These are phyloP conservation scores for Cutaneotrichosporon mucoides DNA, from an alignment of 1,284 basidiomycete species.

Conservation along the genomic window DNA sequence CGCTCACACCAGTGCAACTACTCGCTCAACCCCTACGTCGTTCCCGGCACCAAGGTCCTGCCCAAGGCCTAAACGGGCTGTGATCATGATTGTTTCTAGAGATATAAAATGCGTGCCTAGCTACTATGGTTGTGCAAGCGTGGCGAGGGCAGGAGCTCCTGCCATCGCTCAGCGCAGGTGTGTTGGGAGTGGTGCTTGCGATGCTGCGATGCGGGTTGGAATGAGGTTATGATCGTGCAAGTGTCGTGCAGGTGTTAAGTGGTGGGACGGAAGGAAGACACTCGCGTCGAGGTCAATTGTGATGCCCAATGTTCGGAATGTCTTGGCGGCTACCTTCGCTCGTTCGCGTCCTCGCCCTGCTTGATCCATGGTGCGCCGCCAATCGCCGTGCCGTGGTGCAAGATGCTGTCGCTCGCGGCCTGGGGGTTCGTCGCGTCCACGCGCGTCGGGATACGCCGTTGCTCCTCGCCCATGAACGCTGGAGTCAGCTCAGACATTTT, in stretches of 20 bases:
- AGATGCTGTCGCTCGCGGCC: slow-evolving; percentile 9
- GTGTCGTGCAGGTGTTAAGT: too few relatives aligned
- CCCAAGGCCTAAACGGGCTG: slow-evolving; percentile 54
- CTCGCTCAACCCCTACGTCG: slow-evolving; percentile 88
- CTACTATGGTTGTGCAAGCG: neutral
- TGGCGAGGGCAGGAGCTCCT: too few relatives aligned
- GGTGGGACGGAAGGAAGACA: too few relatives aligned
- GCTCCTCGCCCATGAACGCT: slow-evolving; percentile 45
- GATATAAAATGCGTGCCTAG: slow-evolving; percentile 4
- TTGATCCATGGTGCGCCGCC: slow-evolving; percentile 32
- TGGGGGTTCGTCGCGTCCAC: slow-evolving; percentile 4
- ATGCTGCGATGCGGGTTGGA: too few relatives aligned
- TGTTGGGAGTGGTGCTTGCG: neutral
- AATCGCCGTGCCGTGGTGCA: slow-evolving; percentile 12
- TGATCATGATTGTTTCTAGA: neutral
- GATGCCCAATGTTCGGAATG: too few relatives aligned
- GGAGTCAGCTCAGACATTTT: neutral
- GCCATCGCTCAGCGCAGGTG: too few relatives aligned
- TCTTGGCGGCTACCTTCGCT: too few relatives aligned
- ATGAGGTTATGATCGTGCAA: too few relatives aligned
- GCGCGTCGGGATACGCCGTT: slow-evolving; percentile 31
- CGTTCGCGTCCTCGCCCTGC: slow-evolving; percentile 7
- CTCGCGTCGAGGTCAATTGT: too few relatives aligned
- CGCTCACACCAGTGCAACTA: slow-evolving; percentile 73
- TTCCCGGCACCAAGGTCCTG: slow-evolving; percentile 79